Base-by-base conservation (phyloP, 441 rosid genomes). In the Breynia disticha region DNA sequence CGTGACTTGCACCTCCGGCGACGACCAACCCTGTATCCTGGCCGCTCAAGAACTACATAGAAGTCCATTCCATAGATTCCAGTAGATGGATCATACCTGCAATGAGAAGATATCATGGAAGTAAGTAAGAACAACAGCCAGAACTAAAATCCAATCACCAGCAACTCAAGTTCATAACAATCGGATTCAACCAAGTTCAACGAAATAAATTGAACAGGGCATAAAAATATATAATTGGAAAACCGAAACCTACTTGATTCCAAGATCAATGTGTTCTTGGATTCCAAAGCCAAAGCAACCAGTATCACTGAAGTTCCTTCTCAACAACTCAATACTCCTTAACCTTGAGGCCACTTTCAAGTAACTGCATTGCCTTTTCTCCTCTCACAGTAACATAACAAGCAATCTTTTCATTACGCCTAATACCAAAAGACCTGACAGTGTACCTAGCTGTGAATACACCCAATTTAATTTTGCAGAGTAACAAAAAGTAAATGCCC, bases 21-120 rank as follows among this genome's bases (percentile, higher is more conserved):
- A 16, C 95, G 95, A 43, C 84, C 93, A 15, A 90, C 96, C 43
- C 93, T 82, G 61, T 83, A 90, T 8, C 98, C 98, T n/a, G 96
- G 88, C 28, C 96, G 90, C 64, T 90, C 98, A 18, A 90, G 77
- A 45, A 87, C 94, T 19, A 90, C 90, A 16, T 64, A 85, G 75
- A 87, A 90, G 64, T 87, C 98, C 93, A 85, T 85, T 13, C 96
- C 96, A n/a, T 87, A 91, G 62, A 91, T 87, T 68, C 96, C 98
- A 0, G 96, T 91, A 0, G 98, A 91, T 16, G 96, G 98, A 37
- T 87, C 96, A 13, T 90, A 87, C 88, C 95, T 90, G 55, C 10
- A 19, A 16, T 15, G 15, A 7, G 13, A 10, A 16, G 21, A 9
- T 4, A 19, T 9, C 3, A 1, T 35, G n/a, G 4, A 0, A 19